phyloP scores from a whole-genome alignment of 768 basidiomycete genomes.

The Antrodiella citrinella region DNA sequence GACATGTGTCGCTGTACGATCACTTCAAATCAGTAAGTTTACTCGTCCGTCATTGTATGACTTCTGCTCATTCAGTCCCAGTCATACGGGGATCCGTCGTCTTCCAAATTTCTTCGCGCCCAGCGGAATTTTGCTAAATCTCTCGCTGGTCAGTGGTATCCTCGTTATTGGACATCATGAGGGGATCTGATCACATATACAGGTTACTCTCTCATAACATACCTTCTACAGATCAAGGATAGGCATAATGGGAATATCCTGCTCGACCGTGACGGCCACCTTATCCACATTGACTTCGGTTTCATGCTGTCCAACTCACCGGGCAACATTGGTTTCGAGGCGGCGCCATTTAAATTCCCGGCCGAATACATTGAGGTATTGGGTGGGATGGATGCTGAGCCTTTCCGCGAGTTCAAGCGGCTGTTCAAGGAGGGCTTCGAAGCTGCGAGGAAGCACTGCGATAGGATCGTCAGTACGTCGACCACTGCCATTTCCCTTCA shows the following conservation, averaged over 20 bases:
- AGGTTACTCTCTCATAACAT: constrained; percentile 96
- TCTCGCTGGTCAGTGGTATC: constrained; percentile 53
- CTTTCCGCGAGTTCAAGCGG: constrained; percentile 77
- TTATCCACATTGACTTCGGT: constrained; percentile 97
- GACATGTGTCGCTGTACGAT: constrained; percentile 84
- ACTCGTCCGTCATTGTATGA: background rate
- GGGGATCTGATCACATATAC: background rate
- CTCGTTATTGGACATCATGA: background rate
- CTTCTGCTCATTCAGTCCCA: constrained; percentile 22
- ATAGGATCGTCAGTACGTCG: constrained; percentile 81
- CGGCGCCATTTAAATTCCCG: constrained; percentile 97
- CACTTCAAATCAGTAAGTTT: constrained; percentile 77
- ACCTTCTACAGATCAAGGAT: constrained; percentile 95
- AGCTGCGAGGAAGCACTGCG: constrained; percentile 90
- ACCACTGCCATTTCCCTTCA: constrained; percentile 5
- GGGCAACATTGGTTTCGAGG: constrained; percentile 96
- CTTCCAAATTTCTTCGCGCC: constrained; percentile 81
- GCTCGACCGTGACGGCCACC: constrained; percentile 88
- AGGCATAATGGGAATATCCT: constrained; percentile 98
- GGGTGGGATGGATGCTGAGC: constrained; percentile 70
- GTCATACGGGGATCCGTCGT: constrained; percentile 87
- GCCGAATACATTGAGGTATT: constrained; percentile 94
- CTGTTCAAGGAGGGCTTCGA: constrained; percentile 93
- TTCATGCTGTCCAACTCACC: constrained; percentile 97
- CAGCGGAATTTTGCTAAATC: constrained; percentile 94